Conservation (phyloP, 805 yeast genomes). For the Kregervanrija delftensis region DNA sequence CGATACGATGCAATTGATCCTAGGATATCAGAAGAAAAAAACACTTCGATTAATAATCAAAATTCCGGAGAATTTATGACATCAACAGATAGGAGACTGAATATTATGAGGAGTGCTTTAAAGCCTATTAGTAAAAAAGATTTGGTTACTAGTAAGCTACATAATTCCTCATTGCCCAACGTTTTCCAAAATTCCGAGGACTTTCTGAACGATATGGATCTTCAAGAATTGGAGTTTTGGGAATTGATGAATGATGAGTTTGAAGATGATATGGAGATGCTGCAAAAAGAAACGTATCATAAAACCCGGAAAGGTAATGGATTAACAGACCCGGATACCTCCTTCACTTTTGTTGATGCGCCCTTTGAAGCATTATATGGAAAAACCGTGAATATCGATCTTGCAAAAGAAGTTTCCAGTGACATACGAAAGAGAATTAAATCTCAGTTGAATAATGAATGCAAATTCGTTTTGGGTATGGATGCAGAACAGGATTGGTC, state of each 20-base stretch:
- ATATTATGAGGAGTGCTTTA: conserved; percentile 22
- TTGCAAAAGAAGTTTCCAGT: conserved; percentile 9
- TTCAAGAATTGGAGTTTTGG: conserved; percentile 27
- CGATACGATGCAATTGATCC: conserved; percentile 1
- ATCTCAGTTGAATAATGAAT: not conserved
- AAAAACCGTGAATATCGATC: conserved; percentile 11
- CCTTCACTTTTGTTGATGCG: conserved; percentile 13
- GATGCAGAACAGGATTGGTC: too few relatives aligned
- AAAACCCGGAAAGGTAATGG: not conserved
- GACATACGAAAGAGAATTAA: conserved; percentile 10
- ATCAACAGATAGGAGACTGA: conserved; percentile 18
- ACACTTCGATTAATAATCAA: not conserved
- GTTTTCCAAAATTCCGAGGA: conserved; percentile 23
- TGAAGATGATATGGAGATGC: conserved; percentile 20
- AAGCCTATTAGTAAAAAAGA: conserved; percentile 21
- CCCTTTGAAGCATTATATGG: conserved; percentile 17
- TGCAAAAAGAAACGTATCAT: conserved; percentile 8
- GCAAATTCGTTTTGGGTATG: not conserved
- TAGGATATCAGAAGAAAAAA: not conserved
- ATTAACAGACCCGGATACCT: not conserved
- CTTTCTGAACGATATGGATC: conserved; percentile 21
- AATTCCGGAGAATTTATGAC: conserved; percentile 3
- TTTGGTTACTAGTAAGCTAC: conserved; percentile 16
- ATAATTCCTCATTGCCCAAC: conserved; percentile 18
- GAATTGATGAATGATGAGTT: conserved; percentile 27